These are phyloP conservation scores for Spizellomyces sp. DNA, from an alignment of 192 early-diverging fungal genomes.

Conservation along the genomic window DNA sequence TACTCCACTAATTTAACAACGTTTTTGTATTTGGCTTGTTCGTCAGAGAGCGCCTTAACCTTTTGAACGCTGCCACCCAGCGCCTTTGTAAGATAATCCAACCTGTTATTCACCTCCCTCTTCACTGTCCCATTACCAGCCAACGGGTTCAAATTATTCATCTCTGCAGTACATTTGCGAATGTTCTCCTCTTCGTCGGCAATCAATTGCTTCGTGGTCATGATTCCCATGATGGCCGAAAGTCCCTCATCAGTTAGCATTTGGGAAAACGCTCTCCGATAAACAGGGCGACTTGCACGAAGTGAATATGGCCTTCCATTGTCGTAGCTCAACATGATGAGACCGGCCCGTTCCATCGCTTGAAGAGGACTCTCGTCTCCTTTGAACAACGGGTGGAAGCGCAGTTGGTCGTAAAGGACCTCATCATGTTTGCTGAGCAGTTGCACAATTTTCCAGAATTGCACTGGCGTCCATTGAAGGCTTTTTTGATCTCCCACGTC, in stretches of 20 bases:
- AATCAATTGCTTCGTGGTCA: slow-evolving; percentile 39
- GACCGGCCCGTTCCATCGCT: slow-evolving; percentile 87
- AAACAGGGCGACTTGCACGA: slow-evolving; percentile 82
- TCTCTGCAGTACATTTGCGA: slow-evolving; percentile 34
- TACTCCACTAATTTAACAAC: slow-evolving; percentile 40
- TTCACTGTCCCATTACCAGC: background rate
- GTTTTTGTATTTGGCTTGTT: slow-evolving; percentile 41
- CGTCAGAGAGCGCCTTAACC: slow-evolving; percentile 27
- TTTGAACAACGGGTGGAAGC: slow-evolving; percentile 80
- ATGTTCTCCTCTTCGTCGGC: slow-evolving; percentile 44
- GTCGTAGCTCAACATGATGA: slow-evolving; percentile 78
- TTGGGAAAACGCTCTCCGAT: slow-evolving; percentile 74
- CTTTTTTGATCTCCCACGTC: slow-evolving; percentile 42
- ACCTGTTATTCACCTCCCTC: slow-evolving; percentile 22
- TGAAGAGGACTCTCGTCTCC: slow-evolving; percentile 79
- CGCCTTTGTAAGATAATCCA: slow-evolving; percentile 34
- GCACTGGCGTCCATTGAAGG: slow-evolving; percentile 76
- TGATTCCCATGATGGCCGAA: slow-evolving; percentile 75
- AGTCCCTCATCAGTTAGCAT: slow-evolving; percentile 72
- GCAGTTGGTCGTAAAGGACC: slow-evolving; percentile 82
- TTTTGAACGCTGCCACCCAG: slow-evolving; percentile 30
- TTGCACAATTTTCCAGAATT: slow-evolving; percentile 89
- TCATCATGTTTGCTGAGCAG: slow-evolving; percentile 63
- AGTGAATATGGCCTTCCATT: slow-evolving; percentile 81
- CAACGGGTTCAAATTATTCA: slow-evolving; percentile 26